These are phyloP conservation scores for Dryas drummondii DNA, from an alignment of 306 rosid species.

Conservation along the genomic window DNA sequence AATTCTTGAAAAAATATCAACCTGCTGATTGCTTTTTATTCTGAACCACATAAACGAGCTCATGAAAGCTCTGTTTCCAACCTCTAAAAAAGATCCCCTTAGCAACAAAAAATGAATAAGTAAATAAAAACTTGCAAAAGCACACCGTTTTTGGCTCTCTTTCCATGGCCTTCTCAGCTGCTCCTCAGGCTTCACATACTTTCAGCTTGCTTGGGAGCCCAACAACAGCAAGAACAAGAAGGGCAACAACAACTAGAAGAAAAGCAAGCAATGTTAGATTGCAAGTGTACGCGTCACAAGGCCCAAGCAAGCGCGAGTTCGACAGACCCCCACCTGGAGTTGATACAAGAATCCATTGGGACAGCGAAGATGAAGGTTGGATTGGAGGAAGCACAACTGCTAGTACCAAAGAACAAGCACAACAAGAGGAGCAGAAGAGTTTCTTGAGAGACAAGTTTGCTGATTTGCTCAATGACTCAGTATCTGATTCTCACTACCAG, in stretches of 20 bases:
- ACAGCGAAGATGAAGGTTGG: constrained; percentile 88
- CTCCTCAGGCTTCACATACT: constrained; percentile 16
- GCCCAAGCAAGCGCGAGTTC: constrained; percentile 20
- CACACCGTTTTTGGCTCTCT: not conserved
- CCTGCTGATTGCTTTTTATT: not conserved
- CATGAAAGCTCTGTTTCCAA: not conserved
- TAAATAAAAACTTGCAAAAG: not conserved
- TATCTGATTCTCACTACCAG: constrained; percentile 82
- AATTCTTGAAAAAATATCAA: not conserved
- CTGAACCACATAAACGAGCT: constrained; percentile 9
- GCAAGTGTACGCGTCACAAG: constrained; percentile 42
- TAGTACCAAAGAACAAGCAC: not conserved
- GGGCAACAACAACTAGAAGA: not conserved
- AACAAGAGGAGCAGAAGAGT: constrained; percentile 28
- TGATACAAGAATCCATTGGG: constrained; percentile 89
- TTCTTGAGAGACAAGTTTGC: constrained; percentile 52
- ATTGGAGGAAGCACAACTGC: constrained; percentile 46
- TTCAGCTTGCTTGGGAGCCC: constrained; percentile 8
- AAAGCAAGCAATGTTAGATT: not conserved
- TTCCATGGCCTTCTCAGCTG: constrained; percentile 15
- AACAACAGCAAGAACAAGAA: not conserved
- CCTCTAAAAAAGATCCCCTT: not conserved
- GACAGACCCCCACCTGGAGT: constrained; percentile 42
- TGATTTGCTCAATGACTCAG: constrained; percentile 52
- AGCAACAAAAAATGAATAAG: not conserved